These are phyloP conservation scores for Knufia fluminis DNA, from an alignment of 2,329 filamentous ascomycete species.

Conservation along the genomic window DNA sequence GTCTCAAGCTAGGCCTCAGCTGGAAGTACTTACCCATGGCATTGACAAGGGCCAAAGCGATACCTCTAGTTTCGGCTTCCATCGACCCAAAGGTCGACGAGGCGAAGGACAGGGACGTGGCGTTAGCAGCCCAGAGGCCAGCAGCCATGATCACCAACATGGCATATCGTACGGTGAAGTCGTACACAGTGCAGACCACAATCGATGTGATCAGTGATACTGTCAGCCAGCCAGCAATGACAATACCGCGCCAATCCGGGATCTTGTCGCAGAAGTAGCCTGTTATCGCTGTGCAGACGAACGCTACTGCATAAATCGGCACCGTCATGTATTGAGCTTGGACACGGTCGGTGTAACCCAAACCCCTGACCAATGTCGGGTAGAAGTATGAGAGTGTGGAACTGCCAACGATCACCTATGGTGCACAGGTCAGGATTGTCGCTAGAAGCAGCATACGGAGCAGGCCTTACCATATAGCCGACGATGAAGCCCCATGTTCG, in stretches of 20 bases:
- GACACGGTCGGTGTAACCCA: slow-evolving; percentile 32
- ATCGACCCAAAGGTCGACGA: slow-evolving; percentile 44
- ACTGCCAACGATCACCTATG: slow-evolving; percentile 29
- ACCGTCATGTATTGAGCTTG: slow-evolving; percentile 45
- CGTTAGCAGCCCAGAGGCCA: slow-evolving; percentile 68
- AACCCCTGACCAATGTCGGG: slow-evolving; percentile 36
- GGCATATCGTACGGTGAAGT: slow-evolving; percentile 60
- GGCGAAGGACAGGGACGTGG: slow-evolving; percentile 42
- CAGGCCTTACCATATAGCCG: slow-evolving; percentile 31
- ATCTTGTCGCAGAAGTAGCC: slow-evolving; percentile 63
- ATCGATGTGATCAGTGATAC: slow-evolving; percentile 66
- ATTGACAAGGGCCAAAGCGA: slow-evolving; percentile 46
- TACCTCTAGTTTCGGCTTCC: slow-evolving; percentile 41
- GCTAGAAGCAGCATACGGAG: not conserved
- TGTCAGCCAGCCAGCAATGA: slow-evolving; percentile 57
- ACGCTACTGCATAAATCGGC: slow-evolving; percentile 55
- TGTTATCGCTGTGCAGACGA: slow-evolving; percentile 51
- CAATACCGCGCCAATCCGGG: slow-evolving; percentile 65
- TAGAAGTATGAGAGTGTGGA: slow-evolving; percentile 33
- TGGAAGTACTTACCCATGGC: slow-evolving; percentile 37
- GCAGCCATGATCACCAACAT: slow-evolving; percentile 73
- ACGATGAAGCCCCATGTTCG: slow-evolving; percentile 34
- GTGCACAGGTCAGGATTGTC: not conserved
- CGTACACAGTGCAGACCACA: slow-evolving; percentile 61
- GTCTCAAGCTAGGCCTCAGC: too few relatives aligned